A percentile compares a stretch with the other conserved stretches of the same genome.
phyloP scores from a whole-genome alignment of 331 rosid species.

The Rhamnella rubrinervis region DNA sequence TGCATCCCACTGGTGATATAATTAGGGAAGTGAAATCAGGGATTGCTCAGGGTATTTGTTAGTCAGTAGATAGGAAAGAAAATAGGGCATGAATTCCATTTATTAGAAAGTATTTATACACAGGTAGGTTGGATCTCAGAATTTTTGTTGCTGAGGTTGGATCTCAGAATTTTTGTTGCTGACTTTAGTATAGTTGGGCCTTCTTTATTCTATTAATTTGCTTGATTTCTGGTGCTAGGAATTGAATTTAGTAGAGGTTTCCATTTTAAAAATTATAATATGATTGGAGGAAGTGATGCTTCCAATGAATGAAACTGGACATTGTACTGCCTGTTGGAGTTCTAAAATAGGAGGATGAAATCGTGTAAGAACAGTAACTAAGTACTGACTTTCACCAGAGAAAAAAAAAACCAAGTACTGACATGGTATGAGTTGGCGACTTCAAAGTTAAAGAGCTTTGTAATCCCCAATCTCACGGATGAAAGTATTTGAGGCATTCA shows the following conservation, averaged over 20 bases:
- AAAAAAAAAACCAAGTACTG: no score
- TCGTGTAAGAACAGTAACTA: no score
- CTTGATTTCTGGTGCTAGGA: neutral
- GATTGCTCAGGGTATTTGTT: neutral
- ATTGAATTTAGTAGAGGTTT: neutral
- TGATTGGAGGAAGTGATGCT: neutral
- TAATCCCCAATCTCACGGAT: no score
- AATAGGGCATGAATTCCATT: neutral
- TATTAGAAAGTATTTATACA: neutral
- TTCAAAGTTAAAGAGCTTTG: no score
- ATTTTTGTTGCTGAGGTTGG: neutral
- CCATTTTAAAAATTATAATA: no score
- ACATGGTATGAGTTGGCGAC: no score
- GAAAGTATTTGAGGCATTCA: no score
- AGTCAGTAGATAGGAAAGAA: neutral
- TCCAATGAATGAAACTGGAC: neutral
- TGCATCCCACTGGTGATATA: neutral
- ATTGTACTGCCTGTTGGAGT: no score
- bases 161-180: neutral
- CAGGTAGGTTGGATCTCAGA: neutral
- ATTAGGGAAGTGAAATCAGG: neutral
- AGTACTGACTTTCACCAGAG: no score
- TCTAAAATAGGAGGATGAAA: no score
- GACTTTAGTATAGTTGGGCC: no score
- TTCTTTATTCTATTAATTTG: neutral